These are phyloP conservation scores for Mycena olivaceomarginata DNA, from an alignment of 768 basidiomycete genomes.

Conservation along the genomic window DNA sequence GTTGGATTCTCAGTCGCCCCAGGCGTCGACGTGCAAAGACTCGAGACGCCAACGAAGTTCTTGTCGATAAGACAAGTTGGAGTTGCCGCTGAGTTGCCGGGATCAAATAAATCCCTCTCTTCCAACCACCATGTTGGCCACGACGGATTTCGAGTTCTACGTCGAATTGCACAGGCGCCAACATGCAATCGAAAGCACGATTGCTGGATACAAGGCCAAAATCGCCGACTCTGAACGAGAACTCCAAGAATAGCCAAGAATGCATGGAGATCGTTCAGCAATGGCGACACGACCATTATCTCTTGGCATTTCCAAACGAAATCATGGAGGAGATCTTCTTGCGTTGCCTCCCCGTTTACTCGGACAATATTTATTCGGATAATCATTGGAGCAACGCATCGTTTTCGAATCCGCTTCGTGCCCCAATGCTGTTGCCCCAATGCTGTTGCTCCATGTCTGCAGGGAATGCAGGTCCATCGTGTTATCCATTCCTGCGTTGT, in stretches of 20 bases:
- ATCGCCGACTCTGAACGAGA: not conserved
- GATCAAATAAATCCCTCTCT: not conserved
- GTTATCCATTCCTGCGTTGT: not conserved
- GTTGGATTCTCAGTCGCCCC: conserved; percentile 50
- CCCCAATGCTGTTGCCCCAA: conserved; percentile 4
- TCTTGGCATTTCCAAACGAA: conserved; percentile 7
- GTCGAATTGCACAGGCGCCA: not conserved
- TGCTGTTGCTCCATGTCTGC: not conserved
- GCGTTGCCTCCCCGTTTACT: not conserved
- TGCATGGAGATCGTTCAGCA: not conserved
- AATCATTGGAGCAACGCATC: no score
- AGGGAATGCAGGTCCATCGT: not conserved
- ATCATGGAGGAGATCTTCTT: conserved; percentile 29
- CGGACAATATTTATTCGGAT: not conserved
- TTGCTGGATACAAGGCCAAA: not conserved
- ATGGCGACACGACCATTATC: not conserved
- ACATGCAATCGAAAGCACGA: not conserved
- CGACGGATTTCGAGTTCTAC: not conserved
- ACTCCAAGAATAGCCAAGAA: conserved; percentile 15
- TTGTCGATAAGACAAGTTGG: no score
- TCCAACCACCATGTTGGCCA: not conserved
- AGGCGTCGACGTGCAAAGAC: conserved; percentile 27
- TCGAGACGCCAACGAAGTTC: conserved; percentile 32
- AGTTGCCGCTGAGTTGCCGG: no score
- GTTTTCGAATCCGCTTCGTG: not conserved